Evolutionary conservation across 495 filamentous ascomycete genomes (phyloP).

Genomic region (Parachaetomium inaequale): DNA sequence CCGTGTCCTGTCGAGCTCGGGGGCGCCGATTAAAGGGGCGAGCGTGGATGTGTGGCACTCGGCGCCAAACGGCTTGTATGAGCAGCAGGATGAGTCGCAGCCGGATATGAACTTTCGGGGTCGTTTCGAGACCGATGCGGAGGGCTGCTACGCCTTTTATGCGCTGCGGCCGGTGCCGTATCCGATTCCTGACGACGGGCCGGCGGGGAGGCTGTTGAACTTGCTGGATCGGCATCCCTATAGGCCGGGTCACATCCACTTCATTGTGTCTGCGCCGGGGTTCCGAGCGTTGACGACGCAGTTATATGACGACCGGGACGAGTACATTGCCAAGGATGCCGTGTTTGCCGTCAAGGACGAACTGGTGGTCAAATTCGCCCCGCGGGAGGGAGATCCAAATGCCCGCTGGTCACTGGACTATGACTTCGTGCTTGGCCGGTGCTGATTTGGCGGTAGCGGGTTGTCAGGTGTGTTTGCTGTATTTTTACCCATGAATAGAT

Average conservation of each 20-base stretch:
- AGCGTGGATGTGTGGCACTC: conserved; percentile 75
- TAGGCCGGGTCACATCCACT: conserved; percentile 75
- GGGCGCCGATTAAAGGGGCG: conserved; percentile 59
- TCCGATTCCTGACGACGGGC: conserved; percentile 65
- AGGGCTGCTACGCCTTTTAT: conserved; percentile 65
- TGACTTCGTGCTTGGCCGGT: conserved; percentile 46
- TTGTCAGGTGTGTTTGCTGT: not conserved
- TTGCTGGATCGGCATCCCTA: conserved; percentile 66
- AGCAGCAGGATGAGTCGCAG: conserved; percentile 71
- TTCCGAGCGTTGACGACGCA: conserved; percentile 63
- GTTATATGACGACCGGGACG: conserved; percentile 64
- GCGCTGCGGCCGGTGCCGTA: conserved; percentile 68
- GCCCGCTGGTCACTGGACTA: conserved; percentile 59
- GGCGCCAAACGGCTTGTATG: conserved; percentile 73
- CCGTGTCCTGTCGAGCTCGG: conserved; percentile 46
- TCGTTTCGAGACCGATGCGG: conserved; percentile 61
- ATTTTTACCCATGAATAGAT: not conserved
- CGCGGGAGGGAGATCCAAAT: conserved; percentile 54
- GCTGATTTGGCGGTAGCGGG: not conserved
- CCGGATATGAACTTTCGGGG: conserved; percentile 72
- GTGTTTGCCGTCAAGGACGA: conserved; percentile 79
- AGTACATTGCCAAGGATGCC: conserved; percentile 60
- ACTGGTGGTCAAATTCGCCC: conserved; percentile 63
- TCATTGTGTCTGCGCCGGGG: conserved; percentile 48
- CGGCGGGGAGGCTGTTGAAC: conserved; percentile 48